phyloP scores from a whole-genome alignment of 73 alveolate genomes.

The Uronychia binucleata region DNA sequence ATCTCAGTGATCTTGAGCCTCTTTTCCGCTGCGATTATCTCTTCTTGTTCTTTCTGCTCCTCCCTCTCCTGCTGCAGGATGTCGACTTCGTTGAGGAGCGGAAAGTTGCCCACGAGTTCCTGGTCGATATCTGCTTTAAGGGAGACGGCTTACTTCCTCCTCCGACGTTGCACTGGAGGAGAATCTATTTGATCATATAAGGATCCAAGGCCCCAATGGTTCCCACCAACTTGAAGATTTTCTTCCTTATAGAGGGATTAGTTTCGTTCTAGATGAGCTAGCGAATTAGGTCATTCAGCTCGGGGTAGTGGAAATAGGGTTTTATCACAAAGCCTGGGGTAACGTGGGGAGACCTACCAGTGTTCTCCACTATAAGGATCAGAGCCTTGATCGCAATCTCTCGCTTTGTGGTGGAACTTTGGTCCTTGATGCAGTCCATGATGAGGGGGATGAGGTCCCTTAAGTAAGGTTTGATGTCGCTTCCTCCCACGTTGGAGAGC shows the following conservation, averaged over 20 bases:
- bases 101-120: slow-evolving; percentile 5
- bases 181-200: slow-evolving; percentile 52
- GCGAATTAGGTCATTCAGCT: slow-evolving; percentile 35
- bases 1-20: neutral
- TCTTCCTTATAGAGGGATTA: slow-evolving; percentile 43
- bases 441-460: slow-evolving; percentile 73
- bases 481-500: slow-evolving; percentile 60
- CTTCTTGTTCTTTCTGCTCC: slow-evolving; percentile 9
- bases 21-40: slow-evolving; percentile 2
- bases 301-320: slow-evolving; percentile 75
- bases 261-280: slow-evolving; percentile 63
- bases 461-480: slow-evolving; percentile 62
- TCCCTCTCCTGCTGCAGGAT: slow-evolving; percentile 14
- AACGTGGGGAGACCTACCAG: slow-evolving; percentile 31
- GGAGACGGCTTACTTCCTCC: slow-evolving; percentile 16
- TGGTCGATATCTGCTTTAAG: slow-evolving; percentile 12
- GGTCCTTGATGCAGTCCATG: slow-evolving; percentile 73
- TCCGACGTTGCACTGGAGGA: slow-evolving; percentile 21
- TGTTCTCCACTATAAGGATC: slow-evolving; percentile 67
- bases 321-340: slow-evolving; percentile 61
- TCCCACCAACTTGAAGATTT: slow-evolving; percentile 65
- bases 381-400: slow-evolving; percentile 78
- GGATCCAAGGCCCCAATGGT: slow-evolving; percentile 87
- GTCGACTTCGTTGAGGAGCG: slow-evolving; percentile 4
- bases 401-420: slow-evolving; percentile 73